Base-by-base conservation (phyloP, 2,329 filamentous ascomycete species). In the Trichoderma koningii region DNA sequence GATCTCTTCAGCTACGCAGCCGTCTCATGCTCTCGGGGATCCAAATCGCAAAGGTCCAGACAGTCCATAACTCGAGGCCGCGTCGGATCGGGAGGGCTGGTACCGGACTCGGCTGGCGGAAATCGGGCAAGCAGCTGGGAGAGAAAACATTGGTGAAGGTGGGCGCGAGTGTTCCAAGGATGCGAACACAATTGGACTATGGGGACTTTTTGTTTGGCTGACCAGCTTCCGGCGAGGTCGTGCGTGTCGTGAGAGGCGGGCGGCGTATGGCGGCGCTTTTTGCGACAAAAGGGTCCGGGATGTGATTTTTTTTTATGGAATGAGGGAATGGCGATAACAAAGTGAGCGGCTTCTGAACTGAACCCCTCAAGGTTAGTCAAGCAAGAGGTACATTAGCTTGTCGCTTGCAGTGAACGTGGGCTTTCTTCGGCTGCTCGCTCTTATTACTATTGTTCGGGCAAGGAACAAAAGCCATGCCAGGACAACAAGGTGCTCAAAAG, bases 121-220 rank as follows among this genome's bases (percentile, higher is more conserved):
- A 71, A 73, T 76, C 69, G 71, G 72, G 71, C 70, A 72, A 74
- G 71, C 69, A 73, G 75, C 72, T 70, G 67, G 70, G 71, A 68
- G 71, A 72, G 73, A 71, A 73, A 71, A 76, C 76, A 77, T 77
- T 77, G 71, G 74, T 69, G 70, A 65, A 69, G 71, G 74, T 66
- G 71, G 67, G 51, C 45, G 51, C 42, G 61, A 26, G 57, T 53
- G 50, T 57, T 57, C 55, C 21, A 64, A 50, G 53, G 53, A 66
- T 48, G 19, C 38, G 23, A 50, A 28, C 42, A 50, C 56, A 34
- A 63, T 50, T 23, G 21, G 19, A 23, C 34, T 14, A 38, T 38
- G 34, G 34, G 12, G 10, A 3, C 10, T 10, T 38, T 56, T 51
- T 30, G 45, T 45, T 52, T 51, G 52, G 47, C 51, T 56, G 53